A percentile compares a stretch with the other conserved stretches of the same genome.
Evolutionary conservation across 805 yeast genomes (phyloP).

Genomic region (Suhomyces tanzawaensis): DNA sequence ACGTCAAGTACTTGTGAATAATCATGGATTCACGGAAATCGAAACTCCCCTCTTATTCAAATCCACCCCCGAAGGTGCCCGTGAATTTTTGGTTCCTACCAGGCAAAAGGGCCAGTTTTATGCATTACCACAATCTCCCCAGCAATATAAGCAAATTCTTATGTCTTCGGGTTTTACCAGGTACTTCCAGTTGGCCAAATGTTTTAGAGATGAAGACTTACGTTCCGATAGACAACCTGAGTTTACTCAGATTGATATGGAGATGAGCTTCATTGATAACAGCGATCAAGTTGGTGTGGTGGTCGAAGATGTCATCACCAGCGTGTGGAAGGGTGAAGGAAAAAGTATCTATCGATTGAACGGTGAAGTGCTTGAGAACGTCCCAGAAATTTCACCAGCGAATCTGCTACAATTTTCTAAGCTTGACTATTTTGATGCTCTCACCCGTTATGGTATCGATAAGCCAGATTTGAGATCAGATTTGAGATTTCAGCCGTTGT

Average conservation of each 20-base stretch:
- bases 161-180: constrained; percentile 90
- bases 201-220: constrained; percentile 95
- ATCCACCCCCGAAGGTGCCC: constrained; percentile 97
- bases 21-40: constrained; percentile 64
- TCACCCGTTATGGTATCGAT: constrained; percentile 80
- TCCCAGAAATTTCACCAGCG: constrained; percentile 13
- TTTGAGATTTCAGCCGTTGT: constrained; percentile 50
- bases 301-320: constrained; percentile 55
- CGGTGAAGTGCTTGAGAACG: constrained; percentile 10
- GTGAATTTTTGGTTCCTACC: constrained; percentile 93
- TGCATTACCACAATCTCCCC: constrained; percentile 97
- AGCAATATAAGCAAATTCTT: constrained; percentile 89
- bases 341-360: constrained; percentile 39
- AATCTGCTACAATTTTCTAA: constrained; percentile 26
- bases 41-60: constrained; percentile 94
- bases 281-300: constrained; percentile 62
- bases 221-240: constrained; percentile 97
- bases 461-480: constrained; percentile 85
- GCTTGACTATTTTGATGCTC: constrained; percentile 65
- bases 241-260: constrained; percentile 95
- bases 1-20: constrained; percentile 38
- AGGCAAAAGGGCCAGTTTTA: constrained; percentile 61
- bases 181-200: constrained; percentile 88
- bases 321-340: constrained; percentile 54
- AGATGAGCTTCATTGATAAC: constrained; percentile 78